Evolutionary conservation across 1,284 basidiomycete species (phyloP), one percentile per base, ranked within the genome.

Genomic region (Peniophora sp.): DNA sequence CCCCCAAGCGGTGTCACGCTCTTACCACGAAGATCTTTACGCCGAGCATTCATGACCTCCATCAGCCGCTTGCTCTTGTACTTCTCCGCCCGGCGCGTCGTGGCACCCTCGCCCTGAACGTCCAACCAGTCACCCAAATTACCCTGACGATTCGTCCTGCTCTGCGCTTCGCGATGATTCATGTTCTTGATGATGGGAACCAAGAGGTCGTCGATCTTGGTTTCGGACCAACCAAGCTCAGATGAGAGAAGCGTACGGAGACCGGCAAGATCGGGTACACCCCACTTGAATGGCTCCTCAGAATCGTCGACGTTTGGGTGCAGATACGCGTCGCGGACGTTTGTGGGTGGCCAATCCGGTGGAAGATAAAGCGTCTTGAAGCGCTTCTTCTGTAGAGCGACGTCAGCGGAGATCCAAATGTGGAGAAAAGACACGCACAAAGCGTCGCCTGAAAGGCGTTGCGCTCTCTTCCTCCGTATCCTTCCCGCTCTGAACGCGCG

Each of bases 231-330:
- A 16, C 86, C 81, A 8, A 99, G 75, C 63, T 97, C 92, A 51
- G 88, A 79, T 39, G 78, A 76, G 56, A 99, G 75, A 64, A 92
- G 96, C 36, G 91, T 95, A 59, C 93, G 81, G 48, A 97, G 76
- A 1, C 86, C 92, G 60, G 97, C 93, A 1, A 99, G 79, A 63
- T 98, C 95, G 5, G 96, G 94, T 55, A 96, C 73, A 9, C 93
- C 96, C 97, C 97, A 99, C 60, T 92, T 91, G 65, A 99, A 99
- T 0, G 90, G 86, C 61, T 99, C 95, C 50, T 93, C 85, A 2
- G 92, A 96, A 48, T 82, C 79, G 63, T 98, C 95, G 3, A 97
- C 89, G 0, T 82, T 79, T 0, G 97, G 96, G 59, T 92, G 81
- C 57, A 89, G 87, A 67, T 99, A 99, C 1, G 94, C 97, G 53